A percentile compares a stretch with the other conserved stretches of the same genome.
These are phyloP conservation scores for Coemansia sp. DNA, from an alignment of 192 early-diverging fungal genomes.

Conservation along the genomic window DNA sequence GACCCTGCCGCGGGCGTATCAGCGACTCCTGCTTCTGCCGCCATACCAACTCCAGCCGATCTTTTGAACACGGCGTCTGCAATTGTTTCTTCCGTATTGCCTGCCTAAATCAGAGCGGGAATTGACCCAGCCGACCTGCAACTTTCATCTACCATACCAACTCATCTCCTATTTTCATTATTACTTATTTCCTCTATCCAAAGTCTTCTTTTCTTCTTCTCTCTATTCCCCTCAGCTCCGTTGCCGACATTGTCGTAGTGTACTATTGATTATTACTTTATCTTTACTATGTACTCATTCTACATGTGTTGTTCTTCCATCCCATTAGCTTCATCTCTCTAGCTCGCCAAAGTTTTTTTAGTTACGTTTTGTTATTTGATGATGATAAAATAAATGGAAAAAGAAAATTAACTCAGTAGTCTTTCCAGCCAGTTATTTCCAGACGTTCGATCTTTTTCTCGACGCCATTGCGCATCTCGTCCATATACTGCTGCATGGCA, in stretches of 20 bases:
- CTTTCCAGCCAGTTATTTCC: constrained; percentile 78
- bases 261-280: too few species aligned
- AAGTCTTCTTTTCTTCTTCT: background rate
- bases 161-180: background rate
- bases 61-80: background rate
- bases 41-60: constrained; percentile 1
- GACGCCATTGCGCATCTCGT: constrained; percentile 83
- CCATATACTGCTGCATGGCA: constrained; percentile 75
- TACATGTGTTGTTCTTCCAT: too few species aligned
- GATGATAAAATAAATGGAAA: too few species aligned
- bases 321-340: too few species aligned
- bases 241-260: background rate
- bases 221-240: too few species aligned
- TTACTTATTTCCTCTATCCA: background rate
- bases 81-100: background rate
- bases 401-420: constrained; percentile 50
- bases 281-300: too few species aligned
- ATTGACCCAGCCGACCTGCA: too few species aligned
- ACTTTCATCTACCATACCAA: too few species aligned
- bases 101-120: background rate
- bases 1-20: constrained; percentile 1
- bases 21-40: background rate
- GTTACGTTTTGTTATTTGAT: too few species aligned
- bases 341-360: too few species aligned
- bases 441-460: constrained; percentile 81